Conservation (phyloP, 169 alveolate species). For the Cryptosporidium sp. region DNA sequence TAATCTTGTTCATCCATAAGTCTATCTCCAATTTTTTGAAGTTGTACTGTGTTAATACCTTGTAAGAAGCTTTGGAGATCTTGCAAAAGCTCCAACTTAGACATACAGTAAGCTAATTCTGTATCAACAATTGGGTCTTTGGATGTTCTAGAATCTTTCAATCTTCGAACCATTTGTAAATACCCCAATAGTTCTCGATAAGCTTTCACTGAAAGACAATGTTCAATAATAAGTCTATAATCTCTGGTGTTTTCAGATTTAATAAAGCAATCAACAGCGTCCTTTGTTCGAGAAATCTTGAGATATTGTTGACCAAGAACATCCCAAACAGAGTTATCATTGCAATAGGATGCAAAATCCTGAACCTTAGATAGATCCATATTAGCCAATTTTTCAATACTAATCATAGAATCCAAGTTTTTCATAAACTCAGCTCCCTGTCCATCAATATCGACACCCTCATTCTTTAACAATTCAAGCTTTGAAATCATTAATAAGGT, state of each 20-base stretch:
- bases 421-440: background rate
- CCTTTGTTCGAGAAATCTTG: constrained; percentile 87
- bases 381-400: constrained; percentile 79
- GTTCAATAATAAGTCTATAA: constrained; percentile 85
- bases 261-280: constrained; percentile 95
- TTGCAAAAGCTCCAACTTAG: constrained; percentile 90
- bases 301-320: constrained; percentile 96
- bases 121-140: constrained; percentile 93
- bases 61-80: constrained; percentile 93
- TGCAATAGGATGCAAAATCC: constrained; percentile 66
- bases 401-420: constrained; percentile 85
- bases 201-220: constrained; percentile 39
- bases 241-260: constrained; percentile 92
- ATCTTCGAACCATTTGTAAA: constrained; percentile 92
- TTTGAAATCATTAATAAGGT: constrained; percentile 85
- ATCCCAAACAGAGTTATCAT: constrained; percentile 92
- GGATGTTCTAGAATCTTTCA: constrained; percentile 77
- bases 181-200: constrained; percentile 90
- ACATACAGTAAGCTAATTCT: constrained; percentile 92
- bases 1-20: constrained; percentile 89
- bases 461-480: background rate
- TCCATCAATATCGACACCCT: background rate
- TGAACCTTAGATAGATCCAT: constrained; percentile 44
- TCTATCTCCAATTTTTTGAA: constrained; percentile 92
- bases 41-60: constrained; percentile 92